A percentile compares a stretch with the other conserved stretches of the same genome.
These are phyloP conservation scores for Cercospora citrullina DNA, from an alignment of 2,329 filamentous ascomycete species.

Conservation along the genomic window DNA sequence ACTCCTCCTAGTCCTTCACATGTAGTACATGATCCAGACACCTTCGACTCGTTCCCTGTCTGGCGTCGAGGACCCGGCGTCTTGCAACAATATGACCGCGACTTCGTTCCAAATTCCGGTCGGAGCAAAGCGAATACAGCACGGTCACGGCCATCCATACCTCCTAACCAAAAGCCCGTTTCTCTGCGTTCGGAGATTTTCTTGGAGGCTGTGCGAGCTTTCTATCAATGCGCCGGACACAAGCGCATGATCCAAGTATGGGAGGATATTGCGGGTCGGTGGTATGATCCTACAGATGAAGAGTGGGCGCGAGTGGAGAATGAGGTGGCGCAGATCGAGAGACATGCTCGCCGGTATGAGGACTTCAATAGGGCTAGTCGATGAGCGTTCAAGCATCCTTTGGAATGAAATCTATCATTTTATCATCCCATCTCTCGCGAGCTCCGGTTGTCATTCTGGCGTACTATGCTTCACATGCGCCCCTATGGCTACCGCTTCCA, in stretches of 20 bases:
- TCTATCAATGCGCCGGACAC: constrained; percentile 58
- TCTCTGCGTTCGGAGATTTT: constrained; percentile 53
- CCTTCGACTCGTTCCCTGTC: neutral
- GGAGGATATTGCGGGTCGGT: constrained; percentile 45
- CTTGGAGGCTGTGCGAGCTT: constrained; percentile 63
- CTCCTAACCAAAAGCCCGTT: neutral
- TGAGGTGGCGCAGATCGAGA: constrained; percentile 9
- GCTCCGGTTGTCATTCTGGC: no score
- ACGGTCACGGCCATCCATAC: neutral
- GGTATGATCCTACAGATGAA: constrained; percentile 31
- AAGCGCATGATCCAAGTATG: constrained; percentile 58
- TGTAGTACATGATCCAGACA: neutral
- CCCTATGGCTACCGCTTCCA: neutral
- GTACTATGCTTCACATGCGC: no score
- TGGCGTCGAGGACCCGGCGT: neutral
- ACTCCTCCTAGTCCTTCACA: neutral
- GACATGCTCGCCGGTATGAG: constrained; percentile 13
- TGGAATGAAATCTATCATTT: neutral
- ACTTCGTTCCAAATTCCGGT: neutral
- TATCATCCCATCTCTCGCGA: no score
- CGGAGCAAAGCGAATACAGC: neutral
- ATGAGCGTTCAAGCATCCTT: neutral
- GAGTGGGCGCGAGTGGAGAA: constrained; percentile 9
- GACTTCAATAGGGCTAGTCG: neutral
- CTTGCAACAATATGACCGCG: neutral